These are phyloP conservation scores for Hyphodiscus sp. DNA, from an alignment of 2,329 filamentous ascomycete species.

Conservation along the genomic window DNA sequence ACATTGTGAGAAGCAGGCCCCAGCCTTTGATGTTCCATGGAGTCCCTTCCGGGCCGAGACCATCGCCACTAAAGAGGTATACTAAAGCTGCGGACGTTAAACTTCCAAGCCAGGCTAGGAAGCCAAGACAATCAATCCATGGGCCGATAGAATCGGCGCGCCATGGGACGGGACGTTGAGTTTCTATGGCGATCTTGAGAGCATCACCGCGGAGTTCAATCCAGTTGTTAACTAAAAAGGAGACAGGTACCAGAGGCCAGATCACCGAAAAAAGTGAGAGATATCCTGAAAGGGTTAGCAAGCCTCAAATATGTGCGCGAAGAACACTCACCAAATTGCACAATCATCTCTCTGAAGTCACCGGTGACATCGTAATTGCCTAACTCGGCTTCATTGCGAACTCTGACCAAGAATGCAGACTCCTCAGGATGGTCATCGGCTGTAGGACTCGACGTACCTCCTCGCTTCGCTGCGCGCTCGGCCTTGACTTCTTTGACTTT, in stretches of 20 bases:
- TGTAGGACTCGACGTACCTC: constrained; percentile 35
- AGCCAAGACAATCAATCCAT: constrained; percentile 78
- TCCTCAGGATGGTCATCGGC: constrained; percentile 70
- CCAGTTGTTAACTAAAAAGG: constrained; percentile 94
- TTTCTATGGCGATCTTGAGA: constrained; percentile 86
- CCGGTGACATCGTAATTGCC: constrained; percentile 82
- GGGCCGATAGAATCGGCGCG: constrained; percentile 91
- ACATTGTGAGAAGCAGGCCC: constrained; percentile 73
- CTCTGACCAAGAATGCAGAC: constrained; percentile 68
- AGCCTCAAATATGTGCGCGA: background rate
- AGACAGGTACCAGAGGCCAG: constrained; percentile 87
- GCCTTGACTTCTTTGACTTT: constrained; percentile 73
- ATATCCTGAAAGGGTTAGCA: constrained; percentile 55
- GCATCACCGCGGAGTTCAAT: constrained; percentile 89
- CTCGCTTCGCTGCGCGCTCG: constrained; percentile 50
- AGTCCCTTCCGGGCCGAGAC: constrained; percentile 57
- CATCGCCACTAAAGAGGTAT: constrained; percentile 74
- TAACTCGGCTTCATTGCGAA: constrained; percentile 76
- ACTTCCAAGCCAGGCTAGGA: constrained; percentile 90
- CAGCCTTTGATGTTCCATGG: constrained; percentile 69
- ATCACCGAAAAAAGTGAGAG: constrained; percentile 85
- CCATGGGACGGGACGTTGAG: constrained; percentile 83
- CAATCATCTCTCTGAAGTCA: constrained; percentile 90
- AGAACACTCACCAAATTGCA: constrained; percentile 57
- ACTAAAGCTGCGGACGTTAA: constrained; percentile 82